These are phyloP conservation scores for Melampsora larici-populina DNA, from an alignment of 1,284 basidiomycete genomes.

Conservation along the genomic window DNA sequence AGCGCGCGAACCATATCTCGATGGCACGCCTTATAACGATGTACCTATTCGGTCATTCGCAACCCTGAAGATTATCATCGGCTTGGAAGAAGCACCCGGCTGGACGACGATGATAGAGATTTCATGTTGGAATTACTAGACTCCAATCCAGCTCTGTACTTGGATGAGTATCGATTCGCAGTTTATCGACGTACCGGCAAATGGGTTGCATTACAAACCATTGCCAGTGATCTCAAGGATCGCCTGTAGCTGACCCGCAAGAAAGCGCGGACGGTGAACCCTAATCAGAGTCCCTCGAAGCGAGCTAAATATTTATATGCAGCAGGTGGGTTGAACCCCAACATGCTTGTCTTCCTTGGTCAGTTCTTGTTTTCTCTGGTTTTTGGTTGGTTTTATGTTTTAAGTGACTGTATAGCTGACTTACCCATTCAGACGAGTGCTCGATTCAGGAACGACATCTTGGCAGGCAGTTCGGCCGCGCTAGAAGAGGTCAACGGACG, in stretches of 20 bases:
- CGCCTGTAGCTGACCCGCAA: neutral
- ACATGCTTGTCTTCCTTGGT: too few relatives aligned
- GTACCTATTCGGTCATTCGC: neutral
- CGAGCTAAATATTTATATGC: too few relatives aligned
- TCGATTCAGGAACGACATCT: too few relatives aligned
- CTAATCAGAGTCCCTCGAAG: neutral
- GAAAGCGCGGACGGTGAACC: neutral
- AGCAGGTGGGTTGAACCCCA: too few relatives aligned
- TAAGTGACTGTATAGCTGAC: too few relatives aligned
- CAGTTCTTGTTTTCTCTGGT: too few relatives aligned
- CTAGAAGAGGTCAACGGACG: too few relatives aligned
- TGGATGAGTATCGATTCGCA: neutral
- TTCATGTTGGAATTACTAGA: constrained; percentile 1
- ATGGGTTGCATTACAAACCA: neutral
- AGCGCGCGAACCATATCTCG: neutral
- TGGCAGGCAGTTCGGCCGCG: too few relatives aligned
- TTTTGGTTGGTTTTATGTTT: too few relatives aligned
- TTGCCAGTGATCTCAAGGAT: too few relatives aligned
- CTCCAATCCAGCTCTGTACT: neutral
- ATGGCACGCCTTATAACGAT: neutral
- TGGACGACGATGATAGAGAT: neutral
- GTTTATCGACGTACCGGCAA: neutral
- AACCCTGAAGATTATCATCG: neutral
- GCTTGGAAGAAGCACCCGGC: neutral
- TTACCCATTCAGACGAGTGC: too few relatives aligned